These are phyloP conservation scores for Colletotrichum acutatum DNA, from an alignment of 2,329 filamentous ascomycete species.

Conservation along the genomic window DNA sequence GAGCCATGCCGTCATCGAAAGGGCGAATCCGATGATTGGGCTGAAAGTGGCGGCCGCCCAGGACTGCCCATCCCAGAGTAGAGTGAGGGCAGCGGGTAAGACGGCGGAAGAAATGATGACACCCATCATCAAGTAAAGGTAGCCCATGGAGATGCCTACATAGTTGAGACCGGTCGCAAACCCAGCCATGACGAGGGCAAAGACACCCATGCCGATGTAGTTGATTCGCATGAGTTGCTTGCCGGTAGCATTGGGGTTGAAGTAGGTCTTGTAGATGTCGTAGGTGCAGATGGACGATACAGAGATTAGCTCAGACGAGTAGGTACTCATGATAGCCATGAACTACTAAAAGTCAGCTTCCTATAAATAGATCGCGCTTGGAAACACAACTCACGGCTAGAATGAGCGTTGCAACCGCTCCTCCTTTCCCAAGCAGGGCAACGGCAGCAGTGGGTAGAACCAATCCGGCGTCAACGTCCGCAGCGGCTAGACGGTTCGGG, in stretches of 20 bases:
- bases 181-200: constrained; percentile 78
- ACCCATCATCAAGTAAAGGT: constrained; percentile 85
- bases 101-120: constrained; percentile 84
- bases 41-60: constrained; percentile 71
- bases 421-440: constrained; percentile 82
- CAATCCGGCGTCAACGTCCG: constrained; percentile 83
- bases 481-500: constrained; percentile 75
- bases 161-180: constrained; percentile 78
- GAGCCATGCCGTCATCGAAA: constrained; percentile 80
- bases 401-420: constrained; percentile 81
- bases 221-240: constrained; percentile 81
- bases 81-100: constrained; percentile 77
- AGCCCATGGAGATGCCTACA: constrained; percentile 80
- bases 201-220: constrained; percentile 68
- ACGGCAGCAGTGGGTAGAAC: constrained; percentile 89
- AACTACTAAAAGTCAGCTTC: constrained; percentile 55
- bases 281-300: constrained; percentile 87
- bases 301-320: constrained; percentile 85
- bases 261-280: constrained; percentile 84
- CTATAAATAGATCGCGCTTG: too few species aligned
- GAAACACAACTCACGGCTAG: constrained; percentile 61
- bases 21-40: constrained; percentile 74
- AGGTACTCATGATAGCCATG: constrained; percentile 89
- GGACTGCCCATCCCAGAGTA: constrained; percentile 77
- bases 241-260: constrained; percentile 77